Percentiles rank a stretch among this genome's conserved stretches.
phyloP scores from a whole-genome alignment of 768 basidiomycete genomes.

The Mycena polygramma region DNA sequence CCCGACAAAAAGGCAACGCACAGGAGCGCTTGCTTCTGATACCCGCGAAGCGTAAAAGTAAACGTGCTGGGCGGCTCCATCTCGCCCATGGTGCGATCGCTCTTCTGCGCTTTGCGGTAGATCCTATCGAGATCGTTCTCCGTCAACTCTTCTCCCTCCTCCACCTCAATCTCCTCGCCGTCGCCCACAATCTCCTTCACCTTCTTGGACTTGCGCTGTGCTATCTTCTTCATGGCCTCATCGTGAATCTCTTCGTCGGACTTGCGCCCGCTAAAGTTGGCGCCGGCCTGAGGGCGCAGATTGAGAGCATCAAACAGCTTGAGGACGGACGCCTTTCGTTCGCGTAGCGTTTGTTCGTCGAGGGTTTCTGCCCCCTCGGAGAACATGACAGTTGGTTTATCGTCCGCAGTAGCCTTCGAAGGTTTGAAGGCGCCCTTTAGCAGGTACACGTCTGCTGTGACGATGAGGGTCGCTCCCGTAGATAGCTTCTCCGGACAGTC shows the following conservation, averaged over 20 bases:
- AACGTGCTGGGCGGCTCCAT: slow-evolving; percentile 89
- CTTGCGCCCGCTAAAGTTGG: slow-evolving; percentile 49
- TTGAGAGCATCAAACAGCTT: slow-evolving; percentile 80
- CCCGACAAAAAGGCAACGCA: slow-evolving; percentile 49
- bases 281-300: slow-evolving; percentile 72
- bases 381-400: slow-evolving; percentile 59
- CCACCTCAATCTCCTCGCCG: slow-evolving; percentile 86
- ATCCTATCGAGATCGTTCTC: slow-evolving; percentile 87
- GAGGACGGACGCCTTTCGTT: slow-evolving; percentile 82
- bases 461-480: slow-evolving; percentile 82
- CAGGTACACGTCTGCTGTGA: slow-evolving; percentile 82
- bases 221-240: slow-evolving; percentile 57
- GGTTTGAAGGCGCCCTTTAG: slow-evolving; percentile 76
- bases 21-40: slow-evolving; percentile 94
- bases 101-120: slow-evolving; percentile 89
- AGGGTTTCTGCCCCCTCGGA: slow-evolving; percentile 85
- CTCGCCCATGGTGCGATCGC: slow-evolving; percentile 81
- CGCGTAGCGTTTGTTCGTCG: slow-evolving; percentile 82
- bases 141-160: slow-evolving; percentile 84
- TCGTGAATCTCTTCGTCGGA: slow-evolving; percentile 52
- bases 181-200: slow-evolving; percentile 82
- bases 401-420: slow-evolving; percentile 51
- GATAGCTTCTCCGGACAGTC: slow-evolving; percentile 81
- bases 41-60: slow-evolving; percentile 79
- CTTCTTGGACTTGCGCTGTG: slow-evolving; percentile 56